Evolutionary conservation across 2,329 filamentous ascomycete genomes (phyloP), one percentile per base, ranked within the genome.

Genomic region (Emmonsiellopsis sp.): DNA sequence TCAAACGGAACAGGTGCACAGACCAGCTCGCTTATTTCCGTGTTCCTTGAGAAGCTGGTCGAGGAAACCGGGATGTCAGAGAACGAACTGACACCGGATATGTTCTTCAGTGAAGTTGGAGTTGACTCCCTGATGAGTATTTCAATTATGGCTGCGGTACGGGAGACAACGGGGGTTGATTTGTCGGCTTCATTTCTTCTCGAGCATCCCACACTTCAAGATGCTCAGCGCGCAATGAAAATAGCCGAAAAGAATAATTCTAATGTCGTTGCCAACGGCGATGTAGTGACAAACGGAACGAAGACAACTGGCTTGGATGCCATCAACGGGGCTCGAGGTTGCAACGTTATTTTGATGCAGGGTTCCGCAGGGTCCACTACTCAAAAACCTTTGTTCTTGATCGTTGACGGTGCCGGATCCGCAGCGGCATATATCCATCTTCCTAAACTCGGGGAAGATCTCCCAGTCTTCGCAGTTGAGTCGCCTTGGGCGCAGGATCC

Each of bases 401-500:
- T 79, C 52, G 75, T 76, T 6, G 76, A 78, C 58, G 76, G 76
- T 11, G 65, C 66, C 49, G 76, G 76, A 9, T 74, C 73, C 9
- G 72, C 72, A 1, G 66, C 67, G 1, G 69, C 73, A 1, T 77
- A 76, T 59, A 61, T 61, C 2, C 52, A 60, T 35, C 53, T 73
- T 1, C 67, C 72, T 0, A 55, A 58, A 0, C 67, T 82, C 7
- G 70, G 71, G 6, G 57, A 71, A 6, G 72, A 78, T 57, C 68
- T 78, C 59, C 72, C 71, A 48, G 75, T 77, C 10, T 79, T 73
- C 59, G 76, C 76, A 53, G 68, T 87, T 59, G 86, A 86, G 68
- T 87, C 82, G 48, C 84, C 84, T 4, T 87, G 83, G 72, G 83
- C 86, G 81, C 85, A 82, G 71, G 79, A 76, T 1, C 84, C 84